These are phyloP conservation scores for Blastomyces parvus DNA, from an alignment of 2,329 filamentous ascomycete genomes.

Conservation along the genomic window DNA sequence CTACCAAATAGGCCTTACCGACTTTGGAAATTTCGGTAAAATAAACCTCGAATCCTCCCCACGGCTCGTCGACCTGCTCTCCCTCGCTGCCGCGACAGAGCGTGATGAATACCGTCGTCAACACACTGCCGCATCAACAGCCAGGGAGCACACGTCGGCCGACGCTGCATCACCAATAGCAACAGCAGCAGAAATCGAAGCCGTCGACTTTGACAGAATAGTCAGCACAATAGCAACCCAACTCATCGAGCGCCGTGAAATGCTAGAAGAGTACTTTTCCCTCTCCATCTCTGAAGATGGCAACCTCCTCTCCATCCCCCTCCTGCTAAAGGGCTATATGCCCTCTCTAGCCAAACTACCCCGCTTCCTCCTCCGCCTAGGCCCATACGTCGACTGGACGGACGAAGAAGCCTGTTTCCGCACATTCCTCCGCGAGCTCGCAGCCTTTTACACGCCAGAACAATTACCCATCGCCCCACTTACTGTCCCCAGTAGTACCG, in stretches of 20 bases:
- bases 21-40: conserved; percentile 88
- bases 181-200: conserved; percentile 48
- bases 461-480: conserved; percentile 47
- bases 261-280: conserved; percentile 89
- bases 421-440: conserved; percentile 74
- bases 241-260: conserved; percentile 65
- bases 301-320: conserved; percentile 66
- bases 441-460: conserved; percentile 84
- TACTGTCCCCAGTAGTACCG: conserved; percentile 4
- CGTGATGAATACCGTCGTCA: conserved; percentile 35
- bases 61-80: conserved; percentile 59
- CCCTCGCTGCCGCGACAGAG: conserved; percentile 63
- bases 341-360: conserved; percentile 81
- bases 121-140: background rate
- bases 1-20: conserved; percentile 87
- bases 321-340: conserved; percentile 80
- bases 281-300: conserved; percentile 71
- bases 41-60: conserved; percentile 74
- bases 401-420: conserved; percentile 80
- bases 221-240: conserved; percentile 40
- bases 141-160: background rate
- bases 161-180: background rate
- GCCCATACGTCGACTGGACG: conserved; percentile 79
- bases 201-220: conserved; percentile 57
- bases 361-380: conserved; percentile 74